A percentile compares a stretch with the other conserved stretches of the same genome.
These are phyloP conservation scores for Coniferiporia weirii DNA, from an alignment of 1,284 basidiomycete species.

Conservation along the genomic window DNA sequence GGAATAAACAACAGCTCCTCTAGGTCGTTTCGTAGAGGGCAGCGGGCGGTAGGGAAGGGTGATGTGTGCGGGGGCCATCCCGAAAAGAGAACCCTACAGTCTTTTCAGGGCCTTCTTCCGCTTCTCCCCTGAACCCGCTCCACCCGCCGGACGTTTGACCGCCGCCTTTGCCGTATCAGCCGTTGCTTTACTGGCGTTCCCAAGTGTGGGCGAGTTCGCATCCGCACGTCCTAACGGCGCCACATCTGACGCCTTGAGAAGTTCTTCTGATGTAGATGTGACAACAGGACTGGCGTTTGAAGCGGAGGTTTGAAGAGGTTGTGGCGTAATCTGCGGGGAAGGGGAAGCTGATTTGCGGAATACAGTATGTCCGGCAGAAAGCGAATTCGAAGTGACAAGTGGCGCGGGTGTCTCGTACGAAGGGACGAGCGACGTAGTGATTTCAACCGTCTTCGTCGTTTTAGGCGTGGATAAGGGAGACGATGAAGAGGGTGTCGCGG, in stretches of 20 bases:
- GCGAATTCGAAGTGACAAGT: slow-evolving; percentile 7
- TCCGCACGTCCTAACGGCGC: slow-evolving; percentile 52
- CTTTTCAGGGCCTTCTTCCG: slow-evolving; percentile 81
- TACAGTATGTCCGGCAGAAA: slow-evolving; percentile 10
- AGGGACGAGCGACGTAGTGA: slow-evolving; percentile 21
- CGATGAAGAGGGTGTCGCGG: slow-evolving; percentile 16
- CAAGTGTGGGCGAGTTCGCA: slow-evolving; percentile 50
- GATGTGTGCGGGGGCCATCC: not conserved
- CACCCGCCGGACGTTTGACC: slow-evolving; percentile 60
- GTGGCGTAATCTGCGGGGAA: slow-evolving; percentile 5
- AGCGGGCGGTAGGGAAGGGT: not conserved
- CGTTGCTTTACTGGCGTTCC: slow-evolving; percentile 29
- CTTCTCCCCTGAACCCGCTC: slow-evolving; percentile 58
- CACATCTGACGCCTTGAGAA: slow-evolving; percentile 6
- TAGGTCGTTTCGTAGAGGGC: not conserved
- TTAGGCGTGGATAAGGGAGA: slow-evolving; percentile 23
- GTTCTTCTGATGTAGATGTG: slow-evolving; percentile 8
- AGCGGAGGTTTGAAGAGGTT: slow-evolving; percentile 13
- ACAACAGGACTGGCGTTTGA: slow-evolving; percentile 1
- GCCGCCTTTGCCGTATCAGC: slow-evolving; percentile 44
- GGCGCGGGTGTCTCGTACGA: slow-evolving; percentile 23
- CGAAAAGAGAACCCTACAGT: slow-evolving; percentile 33
- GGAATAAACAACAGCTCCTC: not conserved
- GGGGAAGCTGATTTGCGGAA: slow-evolving; percentile 20
- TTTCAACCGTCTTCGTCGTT: slow-evolving; percentile 17